Evolutionary conservation across 78 protist species (phyloP), one percentile per base, ranked within the genome.

Genomic region (Dictyostelium capitatum): DNA sequence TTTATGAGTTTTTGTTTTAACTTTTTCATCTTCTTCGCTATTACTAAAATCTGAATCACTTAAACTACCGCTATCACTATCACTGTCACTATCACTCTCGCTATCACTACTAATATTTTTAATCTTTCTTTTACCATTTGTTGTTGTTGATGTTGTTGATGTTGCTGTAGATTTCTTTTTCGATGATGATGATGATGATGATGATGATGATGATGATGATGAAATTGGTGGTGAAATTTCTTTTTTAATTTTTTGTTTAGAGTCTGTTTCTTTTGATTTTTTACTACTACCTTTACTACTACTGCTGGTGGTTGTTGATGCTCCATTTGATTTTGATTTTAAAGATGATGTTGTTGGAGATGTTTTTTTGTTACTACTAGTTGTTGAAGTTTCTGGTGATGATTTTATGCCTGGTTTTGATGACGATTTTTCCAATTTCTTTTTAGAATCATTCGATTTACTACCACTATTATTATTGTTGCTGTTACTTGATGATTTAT

Each of bases 1-100:
- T 25, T 83, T 83, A 51, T 83, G 91, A 6, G 70, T 83, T 83
- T 65, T 59, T 14, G 23, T 32, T 30, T 30, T 56, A 41, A n/a
- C 62, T 43, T 72, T 79, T 15, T 53, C 70, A 47, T 72, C 91
- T 7, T 53, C 70, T 46, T 83, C 89, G 48, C 89, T 82, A 3
- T 37, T 53, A 20, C 79, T 73, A 37, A 73, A 43, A 47, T 73
- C 79, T 15, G 59, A 46, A 46, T 73, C 59, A 73, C 89, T 69
- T 17, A 75, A 48, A 50, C 41, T 32, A 47, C 69, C 89, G 23
- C 56, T 43, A 73, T 73, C 79, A n/a, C 56, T 43, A 20, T 41
- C n/a, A 43, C 56, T 41, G 9, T 28, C 78, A 70, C 50, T 70
- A 15, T 32, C 75, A 41, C 51, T 32, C 14, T 28, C 78, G 32